Evolutionary conservation across 192 early-diverging fungal genomes (phyloP), one percentile per base, ranked within the genome.

Genomic region (Backusella tuberculispora): DNA sequence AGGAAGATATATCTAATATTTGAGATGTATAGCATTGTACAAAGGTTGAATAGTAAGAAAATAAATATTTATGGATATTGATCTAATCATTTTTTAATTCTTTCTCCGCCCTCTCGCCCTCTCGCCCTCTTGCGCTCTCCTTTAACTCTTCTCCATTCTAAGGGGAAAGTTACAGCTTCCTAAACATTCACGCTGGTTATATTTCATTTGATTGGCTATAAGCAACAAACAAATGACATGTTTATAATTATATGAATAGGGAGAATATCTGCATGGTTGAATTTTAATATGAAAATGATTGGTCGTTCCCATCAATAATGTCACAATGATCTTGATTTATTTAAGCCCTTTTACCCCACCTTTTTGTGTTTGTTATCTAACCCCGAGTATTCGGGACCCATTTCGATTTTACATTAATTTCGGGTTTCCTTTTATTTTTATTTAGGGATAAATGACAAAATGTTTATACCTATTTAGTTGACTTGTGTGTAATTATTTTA

Each of bases 281-380:
- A 60, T 26, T 14, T 26, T 60, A 60, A 60, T 26, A 60, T 60
- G 53, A 60, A 60, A 60, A 60, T 60, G 10, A 60, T n/a, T 60
- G 21, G 26, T 60, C 53, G 10, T 26, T 60, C 26, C 8, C 13
- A 60, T 60, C 53, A 60, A 60, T 26, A 60, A 26, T 26, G 24
- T 60, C 12, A 12, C 53, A 19, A n/a, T 24, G 21, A 60, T 60
- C 53, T 60, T 60, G 53, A 60, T 60, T 13, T 19, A 60, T 26
- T 60, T 60, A 60, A 60, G 53, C 53, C 13, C 19, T 60, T 34
- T 60, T 60, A 60, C 53, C 53, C 53, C 53, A 60, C 53, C 26
- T 60, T 60, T 53, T 60, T 26, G 13, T 24, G 10, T 9, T 60
- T 26, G 0, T 8, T 13, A 26, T 12, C 45, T 14, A 26, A 10